phyloP scores from a whole-genome alignment of 2,329 filamentous ascomycete species.

The Boeremia lycopersici region DNA sequence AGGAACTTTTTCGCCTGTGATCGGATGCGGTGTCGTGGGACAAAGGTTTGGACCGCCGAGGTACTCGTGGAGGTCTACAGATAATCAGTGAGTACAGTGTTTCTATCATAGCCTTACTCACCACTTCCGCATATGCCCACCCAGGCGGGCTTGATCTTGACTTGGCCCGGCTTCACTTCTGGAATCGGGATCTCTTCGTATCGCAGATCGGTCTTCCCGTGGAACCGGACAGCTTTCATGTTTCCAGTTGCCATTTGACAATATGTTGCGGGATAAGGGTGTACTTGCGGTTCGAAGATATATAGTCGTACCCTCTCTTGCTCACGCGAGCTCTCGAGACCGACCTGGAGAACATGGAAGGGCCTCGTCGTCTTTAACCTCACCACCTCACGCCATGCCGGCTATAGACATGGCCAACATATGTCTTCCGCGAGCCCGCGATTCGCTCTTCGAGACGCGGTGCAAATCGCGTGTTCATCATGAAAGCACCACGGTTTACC shows the following conservation, averaged over 20 bases:
- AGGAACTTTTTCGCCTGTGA: conserved; percentile 59
- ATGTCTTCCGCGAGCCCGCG: conserved; percentile 1
- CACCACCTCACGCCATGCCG: neutral
- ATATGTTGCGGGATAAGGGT: neutral
- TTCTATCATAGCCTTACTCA: neutral
- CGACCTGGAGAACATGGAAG: neutral
- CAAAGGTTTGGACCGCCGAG: conserved; percentile 56
- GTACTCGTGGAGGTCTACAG: conserved; percentile 55
- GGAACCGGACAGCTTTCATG: conserved; percentile 56
- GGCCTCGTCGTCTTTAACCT: neutral
- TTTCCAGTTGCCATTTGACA: conserved; percentile 31
- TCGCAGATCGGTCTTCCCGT: conserved; percentile 52
- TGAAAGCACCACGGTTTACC: conserved; percentile 23
- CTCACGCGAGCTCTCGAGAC: neutral
- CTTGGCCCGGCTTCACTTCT: conserved; percentile 47
- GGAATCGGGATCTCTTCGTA: conserved; percentile 52
- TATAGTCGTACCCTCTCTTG: conserved; percentile 1
- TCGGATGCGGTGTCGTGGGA: conserved; percentile 60
- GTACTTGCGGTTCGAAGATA: neutral
- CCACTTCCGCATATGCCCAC: conserved; percentile 50
- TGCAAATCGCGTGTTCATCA: conserved; percentile 14
- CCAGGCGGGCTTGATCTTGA: conserved; percentile 52
- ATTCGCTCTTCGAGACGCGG: conserved; percentile 7
- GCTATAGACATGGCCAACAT: neutral
- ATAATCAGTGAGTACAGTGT: neutral